Evolutionary conservation across 1,284 basidiomycete genomes (phyloP).

Genomic region (Ceratobasidium sp.): DNA sequence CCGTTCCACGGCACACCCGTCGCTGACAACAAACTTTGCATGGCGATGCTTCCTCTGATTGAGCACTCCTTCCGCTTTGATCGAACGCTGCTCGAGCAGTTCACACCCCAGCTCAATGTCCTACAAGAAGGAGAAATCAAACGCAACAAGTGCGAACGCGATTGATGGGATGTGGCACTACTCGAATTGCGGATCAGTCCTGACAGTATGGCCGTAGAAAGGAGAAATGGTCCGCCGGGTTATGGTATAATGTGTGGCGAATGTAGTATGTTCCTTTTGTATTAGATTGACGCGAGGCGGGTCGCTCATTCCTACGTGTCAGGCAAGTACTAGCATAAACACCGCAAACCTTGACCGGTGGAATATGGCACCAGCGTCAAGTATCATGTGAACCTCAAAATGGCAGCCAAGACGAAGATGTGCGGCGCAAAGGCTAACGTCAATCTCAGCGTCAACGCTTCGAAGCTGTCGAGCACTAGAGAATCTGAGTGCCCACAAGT

Average conservation of each 20-base stretch:
- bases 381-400: slow-evolving; percentile 72
- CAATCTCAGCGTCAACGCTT: not conserved
- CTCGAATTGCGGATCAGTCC: slow-evolving; percentile 92
- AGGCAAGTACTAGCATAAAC: slow-evolving; percentile 91
- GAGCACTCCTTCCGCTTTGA: slow-evolving; percentile 69
- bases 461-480: slow-evolving; percentile 21
- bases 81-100: slow-evolving; percentile 83
- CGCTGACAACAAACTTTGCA: slow-evolving; percentile 92
- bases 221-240: slow-evolving; percentile 88
- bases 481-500: slow-evolving; percentile 26
- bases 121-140: slow-evolving; percentile 92
- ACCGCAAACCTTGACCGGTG: slow-evolving; percentile 74
- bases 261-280: slow-evolving; percentile 74
- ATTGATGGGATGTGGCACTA: slow-evolving; percentile 93
- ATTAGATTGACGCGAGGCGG: slow-evolving; percentile 30
- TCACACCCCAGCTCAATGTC: slow-evolving; percentile 91
- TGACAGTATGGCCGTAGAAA: slow-evolving; percentile 83
- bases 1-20: slow-evolving; percentile 83
- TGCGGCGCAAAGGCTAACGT: slow-evolving; percentile 45
- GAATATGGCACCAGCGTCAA: slow-evolving; percentile 81
- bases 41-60: slow-evolving; percentile 88
- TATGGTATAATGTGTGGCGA: slow-evolving; percentile 92
- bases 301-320: slow-evolving; percentile 46
- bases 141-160: slow-evolving; percentile 87
- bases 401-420: slow-evolving; percentile 65